Evolutionary conservation across 2,329 filamentous ascomycete species (phyloP), one percentile per base, ranked within the genome.

Genomic region (Cadophora sp.): DNA sequence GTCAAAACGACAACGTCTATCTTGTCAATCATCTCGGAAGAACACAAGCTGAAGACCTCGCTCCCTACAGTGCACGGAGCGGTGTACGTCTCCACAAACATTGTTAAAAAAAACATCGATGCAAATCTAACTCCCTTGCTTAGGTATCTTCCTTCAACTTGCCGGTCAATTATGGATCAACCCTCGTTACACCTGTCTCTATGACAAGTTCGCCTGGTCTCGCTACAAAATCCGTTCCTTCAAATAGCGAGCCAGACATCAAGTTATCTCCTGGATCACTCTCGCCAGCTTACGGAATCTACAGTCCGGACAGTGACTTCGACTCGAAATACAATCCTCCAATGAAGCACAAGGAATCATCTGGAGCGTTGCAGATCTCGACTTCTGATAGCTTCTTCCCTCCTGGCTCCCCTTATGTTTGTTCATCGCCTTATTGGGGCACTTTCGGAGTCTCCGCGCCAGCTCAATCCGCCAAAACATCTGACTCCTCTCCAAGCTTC

Each of bases 131-230:
- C 60, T 31, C 59, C 22, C 29, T 56, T 31, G 31, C 62, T 29
- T 64, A 77, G 75, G 75, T 75, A 40, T 76, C 76, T 3, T 77
- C 75, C 3, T 77, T 76, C 62, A 76, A 77, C 56, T 59, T 76
- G 46, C 75, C 75, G 19, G 68, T 69, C 2, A 58, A 68, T 1
- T 77, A 73, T 69, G 75, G 75, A 55, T 71, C 71, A 6, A 68
- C 71, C 51, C 69, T 77, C 12, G 68, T 72, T 14, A 76, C 76
- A 11, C 76, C 76, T 5, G 65, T 76, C 14, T 72, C 75, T 7
- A 69, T 73, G 65, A 69, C 73, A 7, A 71, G 64, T 40, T 73
- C 74, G 55, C 69, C 73, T 29, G 48, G 64, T 3, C 63, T 74
- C 9, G 37, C 68, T 14, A 65, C 65, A 24, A 76, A 68, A n/a